phyloP scores from a whole-genome alignment of 2,329 filamentous ascomycete genomes.

The Xylaria sp. region DNA sequence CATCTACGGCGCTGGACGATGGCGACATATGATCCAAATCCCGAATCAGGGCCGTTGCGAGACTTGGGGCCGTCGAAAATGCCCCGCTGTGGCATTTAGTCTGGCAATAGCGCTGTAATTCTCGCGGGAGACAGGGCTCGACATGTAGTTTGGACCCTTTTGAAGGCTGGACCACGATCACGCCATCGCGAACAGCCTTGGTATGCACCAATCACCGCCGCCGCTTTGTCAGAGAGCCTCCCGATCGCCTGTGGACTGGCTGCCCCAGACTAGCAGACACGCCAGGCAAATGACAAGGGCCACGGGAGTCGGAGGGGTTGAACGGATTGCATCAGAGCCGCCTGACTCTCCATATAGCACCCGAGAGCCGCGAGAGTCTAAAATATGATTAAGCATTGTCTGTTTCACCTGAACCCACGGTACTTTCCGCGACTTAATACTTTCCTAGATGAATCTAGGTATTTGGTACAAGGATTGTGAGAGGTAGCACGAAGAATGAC shows the following conservation, averaged over 20 bases:
- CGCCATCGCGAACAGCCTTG: slow-evolving; percentile 45
- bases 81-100: slow-evolving; percentile 38
- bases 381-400: not conserved
- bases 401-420: not conserved
- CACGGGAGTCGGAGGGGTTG: slow-evolving; percentile 43
- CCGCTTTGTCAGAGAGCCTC: slow-evolving; percentile 45
- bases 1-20: slow-evolving; percentile 32
- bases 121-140: slow-evolving; percentile 32
- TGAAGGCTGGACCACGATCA: slow-evolving; percentile 43
- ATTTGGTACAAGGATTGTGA: not conserved
- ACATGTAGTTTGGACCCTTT: slow-evolving; percentile 28
- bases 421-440: not conserved
- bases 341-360: slow-evolving; percentile 22
- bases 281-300: slow-evolving; percentile 32
- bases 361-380: slow-evolving; percentile 42
- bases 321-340: slow-evolving; percentile 38
- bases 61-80: slow-evolving; percentile 23
- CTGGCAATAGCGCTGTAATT: slow-evolving; percentile 33
- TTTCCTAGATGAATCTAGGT: not conserved
- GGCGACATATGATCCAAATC: slow-evolving; percentile 38
- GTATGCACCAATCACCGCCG: slow-evolving; percentile 42
- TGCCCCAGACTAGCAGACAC: slow-evolving; percentile 19
- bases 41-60: slow-evolving; percentile 30
- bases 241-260: slow-evolving; percentile 26
- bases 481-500: slow-evolving; percentile 11